These are phyloP conservation scores for Naganishia kalamii DNA, from an alignment of 768 basidiomycete species.

Conservation along the genomic window DNA sequence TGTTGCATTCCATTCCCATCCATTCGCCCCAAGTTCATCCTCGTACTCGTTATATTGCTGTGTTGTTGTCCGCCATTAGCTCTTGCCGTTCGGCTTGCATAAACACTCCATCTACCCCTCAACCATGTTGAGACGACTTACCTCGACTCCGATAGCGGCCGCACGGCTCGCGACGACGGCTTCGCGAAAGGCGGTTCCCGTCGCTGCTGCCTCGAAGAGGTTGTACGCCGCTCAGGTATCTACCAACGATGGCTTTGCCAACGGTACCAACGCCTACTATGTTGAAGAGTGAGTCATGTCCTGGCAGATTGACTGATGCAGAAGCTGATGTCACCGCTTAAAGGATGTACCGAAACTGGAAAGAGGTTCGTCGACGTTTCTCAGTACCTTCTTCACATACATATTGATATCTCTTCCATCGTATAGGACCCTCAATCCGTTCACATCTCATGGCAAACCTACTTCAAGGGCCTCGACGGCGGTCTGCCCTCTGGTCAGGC, in stretches of 20 bases:
- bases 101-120: neutral
- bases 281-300: conserved; percentile 59
- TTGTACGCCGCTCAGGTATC: conserved; percentile 20
- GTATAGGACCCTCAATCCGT: conserved; percentile 75
- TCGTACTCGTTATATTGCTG: neutral
- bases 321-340: neutral
- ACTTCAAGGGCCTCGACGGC: conserved; percentile 87
- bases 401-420: neutral
- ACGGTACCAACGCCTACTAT: conserved; percentile 91
- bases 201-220: conserved; percentile 8
- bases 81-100: conserved; percentile 7
- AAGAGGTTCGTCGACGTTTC: conserved; percentile 28
- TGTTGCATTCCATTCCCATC: neutral
- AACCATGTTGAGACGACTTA: conserved; percentile 16
- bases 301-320: neutral
- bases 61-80: neutral
- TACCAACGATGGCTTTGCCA: conserved; percentile 60
- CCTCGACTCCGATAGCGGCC: conserved; percentile 9
- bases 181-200: neutral
- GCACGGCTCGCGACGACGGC: neutral
- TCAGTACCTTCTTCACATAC: neutral
- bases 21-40: too few species aligned
- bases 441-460: conserved; percentile 87
- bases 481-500: conserved; percentile 64
- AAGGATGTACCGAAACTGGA: conserved; percentile 73